Percentiles rank a stretch among this genome's conserved stretches.
These are phyloP conservation scores for Carex arenaria DNA, from an alignment of 202 grass and related monocot species.

Conservation along the genomic window DNA sequence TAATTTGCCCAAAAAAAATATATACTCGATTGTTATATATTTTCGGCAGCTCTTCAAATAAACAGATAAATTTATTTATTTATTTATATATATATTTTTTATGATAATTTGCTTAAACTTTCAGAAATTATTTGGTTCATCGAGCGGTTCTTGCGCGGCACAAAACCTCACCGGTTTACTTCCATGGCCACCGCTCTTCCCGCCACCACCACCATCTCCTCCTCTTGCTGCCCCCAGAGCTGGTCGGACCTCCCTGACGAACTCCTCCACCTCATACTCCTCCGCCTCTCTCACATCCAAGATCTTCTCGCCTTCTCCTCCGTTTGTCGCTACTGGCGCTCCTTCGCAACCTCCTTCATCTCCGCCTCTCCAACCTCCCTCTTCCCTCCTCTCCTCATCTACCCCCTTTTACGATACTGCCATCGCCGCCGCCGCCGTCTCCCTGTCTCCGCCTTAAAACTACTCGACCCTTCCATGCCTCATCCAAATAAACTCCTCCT, in stretches of 20 bases:
- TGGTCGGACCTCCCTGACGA: constrained; percentile 45
- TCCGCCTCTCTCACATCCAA: background rate
- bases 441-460: constrained; percentile 6
- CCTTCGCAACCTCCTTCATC: constrained; percentile 2
- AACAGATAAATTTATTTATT: too few species aligned
- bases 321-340: constrained; percentile 47
- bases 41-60: too few species aligned
- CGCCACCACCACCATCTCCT: background rate
- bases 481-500: background rate
- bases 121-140: too few species aligned
- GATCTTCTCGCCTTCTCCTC: constrained; percentile 35
- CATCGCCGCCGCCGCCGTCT: background rate
- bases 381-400: constrained; percentile 32
- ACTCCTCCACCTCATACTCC: constrained; percentile 35
- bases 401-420: background rate
- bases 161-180: too few species aligned
- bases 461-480: constrained; percentile 23
- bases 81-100: too few species aligned
- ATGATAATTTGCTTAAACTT: too few species aligned
- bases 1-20: too few species aligned
- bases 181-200: background rate
- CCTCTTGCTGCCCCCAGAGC: background rate
- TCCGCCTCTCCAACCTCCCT: constrained; percentile 10
- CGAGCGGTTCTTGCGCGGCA: too few species aligned
- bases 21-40: too few species aligned